Conservation (phyloP, 148 eudicot genomes). For the Rhododendron kiyosumense region DNA sequence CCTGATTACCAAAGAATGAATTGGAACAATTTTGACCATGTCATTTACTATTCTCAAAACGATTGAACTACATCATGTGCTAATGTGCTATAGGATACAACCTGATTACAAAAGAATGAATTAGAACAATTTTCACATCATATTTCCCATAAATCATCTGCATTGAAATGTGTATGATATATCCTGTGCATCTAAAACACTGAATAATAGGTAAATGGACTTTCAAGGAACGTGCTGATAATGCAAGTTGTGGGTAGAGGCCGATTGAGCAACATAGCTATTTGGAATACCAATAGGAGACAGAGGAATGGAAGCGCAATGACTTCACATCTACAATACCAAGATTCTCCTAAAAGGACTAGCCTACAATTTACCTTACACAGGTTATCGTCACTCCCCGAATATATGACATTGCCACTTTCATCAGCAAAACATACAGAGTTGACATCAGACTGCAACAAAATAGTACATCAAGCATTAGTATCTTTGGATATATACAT, state of each 20-base stretch:
- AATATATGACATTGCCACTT: conserved; percentile 69
- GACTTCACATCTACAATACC: not conserved
- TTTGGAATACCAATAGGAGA: not conserved
- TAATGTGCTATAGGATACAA: not conserved
- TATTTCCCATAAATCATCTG: not conserved
- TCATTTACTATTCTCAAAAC: not conserved
- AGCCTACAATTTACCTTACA: conserved; percentile 51
- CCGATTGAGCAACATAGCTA: not conserved
- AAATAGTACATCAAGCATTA: conserved; percentile 7
- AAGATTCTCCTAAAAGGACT: not conserved
- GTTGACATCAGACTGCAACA: conserved; percentile 86
- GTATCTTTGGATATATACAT: not conserved
- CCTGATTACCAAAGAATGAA: not conserved
- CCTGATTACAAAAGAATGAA: not conserved
- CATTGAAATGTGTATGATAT: not conserved
- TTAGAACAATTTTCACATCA: not conserved
- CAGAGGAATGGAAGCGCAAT: not conserved
- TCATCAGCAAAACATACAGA: conserved; percentile 92
- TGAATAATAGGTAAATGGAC: not conserved
- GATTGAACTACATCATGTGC: not conserved
- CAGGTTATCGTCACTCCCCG: conserved; percentile 83
- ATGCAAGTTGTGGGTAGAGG: not conserved
- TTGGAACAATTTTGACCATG: not conserved
- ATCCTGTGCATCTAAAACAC: not conserved
- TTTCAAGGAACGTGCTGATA: not conserved